Evolutionary conservation across 2,329 filamentous ascomycete genomes (phyloP), one percentile per base, ranked within the genome.

Genomic region (Plenodomus tracheiphilus): DNA sequence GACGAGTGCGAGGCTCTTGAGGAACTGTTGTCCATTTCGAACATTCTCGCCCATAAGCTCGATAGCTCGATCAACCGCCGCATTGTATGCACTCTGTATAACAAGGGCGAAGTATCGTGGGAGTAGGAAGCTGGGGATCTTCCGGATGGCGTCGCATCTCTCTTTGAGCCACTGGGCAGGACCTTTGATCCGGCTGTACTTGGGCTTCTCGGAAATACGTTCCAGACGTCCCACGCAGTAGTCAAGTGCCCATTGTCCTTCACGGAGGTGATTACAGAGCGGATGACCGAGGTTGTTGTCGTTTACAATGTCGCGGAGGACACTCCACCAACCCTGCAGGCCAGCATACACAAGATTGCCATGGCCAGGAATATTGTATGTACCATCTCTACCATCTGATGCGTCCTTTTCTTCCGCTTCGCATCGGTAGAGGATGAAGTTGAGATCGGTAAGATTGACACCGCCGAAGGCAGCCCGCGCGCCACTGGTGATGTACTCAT

Each of bases 301-400:
- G 42, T 81, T 83, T 61, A 97, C 89, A 53, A 99, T 87, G 48
- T 88, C 81, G 61, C 91, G 87, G 36, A 99, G 77, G 1, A 96
- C 79, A 69, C 91, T 97, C 91, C 93, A 96, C 93, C 94, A 99
- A 32, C 95, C 95, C 71, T 99, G 94, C n/a, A 99, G 80, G 52
- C 94, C 94, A 51, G 93, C 93, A 71, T 97, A 99, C 2, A 97
- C 89, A 36, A 97, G 81, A 50, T 88, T 85, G 2, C 92, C 93
- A 66, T 91, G 79, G 1, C 86, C 86, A 1, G 94, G 94, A 56
- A 99, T 87, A 43, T 86, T 83, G 74, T 97, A 99, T 8, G 86
- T 86, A n/a, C 94, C 93, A 68, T 97, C 90, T 51, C 83, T 81
- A 3, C 91, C 90, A 43, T 81, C 82, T 56, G 88, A 96, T 6